Conservation (phyloP, 2,329 filamentous ascomycete genomes). For the Chaetomium strumarium region DNA sequence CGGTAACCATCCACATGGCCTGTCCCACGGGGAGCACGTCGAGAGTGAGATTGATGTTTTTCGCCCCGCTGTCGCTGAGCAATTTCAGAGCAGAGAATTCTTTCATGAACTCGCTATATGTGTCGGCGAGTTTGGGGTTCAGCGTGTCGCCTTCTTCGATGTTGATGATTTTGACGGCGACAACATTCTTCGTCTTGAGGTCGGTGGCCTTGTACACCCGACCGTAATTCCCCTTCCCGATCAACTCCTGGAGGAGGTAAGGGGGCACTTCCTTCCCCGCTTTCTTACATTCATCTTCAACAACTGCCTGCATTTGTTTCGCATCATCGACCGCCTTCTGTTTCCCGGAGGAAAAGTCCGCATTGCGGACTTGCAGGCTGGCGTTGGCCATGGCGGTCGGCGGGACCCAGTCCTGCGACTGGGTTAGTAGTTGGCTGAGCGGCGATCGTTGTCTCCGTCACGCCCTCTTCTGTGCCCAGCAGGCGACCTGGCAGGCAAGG, state of each 20-base stretch:
- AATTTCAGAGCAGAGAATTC: constrained; percentile 65
- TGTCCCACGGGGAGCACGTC: constrained; percentile 72
- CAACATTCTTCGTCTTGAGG: constrained; percentile 39
- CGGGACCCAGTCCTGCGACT: background rate
- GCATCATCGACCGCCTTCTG: constrained; percentile 57
- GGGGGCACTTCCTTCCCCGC: constrained; percentile 51
- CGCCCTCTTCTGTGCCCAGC: background rate
- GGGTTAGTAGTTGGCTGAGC: constrained; percentile 3
- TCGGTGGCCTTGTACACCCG: constrained; percentile 58
- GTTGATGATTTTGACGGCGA: constrained; percentile 75
- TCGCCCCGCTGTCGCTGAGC: constrained; percentile 66
- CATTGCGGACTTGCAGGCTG: constrained; percentile 28
- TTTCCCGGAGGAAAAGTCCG: constrained; percentile 29
- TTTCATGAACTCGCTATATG: constrained; percentile 63
- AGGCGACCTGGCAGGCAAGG: background rate
- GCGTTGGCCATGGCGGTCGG: constrained; percentile 26
- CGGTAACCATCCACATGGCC: constrained; percentile 82
- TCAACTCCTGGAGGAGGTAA: constrained; percentile 59
- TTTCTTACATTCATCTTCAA: constrained; percentile 52
- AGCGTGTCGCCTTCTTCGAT: constrained; percentile 70
- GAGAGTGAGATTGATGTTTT: constrained; percentile 76
- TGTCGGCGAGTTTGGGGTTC: constrained; percentile 59
- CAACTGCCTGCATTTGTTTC: constrained; percentile 53
- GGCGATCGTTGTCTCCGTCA: background rate
- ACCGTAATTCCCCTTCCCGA: constrained; percentile 63